Conservation (phyloP, 345 rosid genomes). For the Excoecaria agallocha region DNA sequence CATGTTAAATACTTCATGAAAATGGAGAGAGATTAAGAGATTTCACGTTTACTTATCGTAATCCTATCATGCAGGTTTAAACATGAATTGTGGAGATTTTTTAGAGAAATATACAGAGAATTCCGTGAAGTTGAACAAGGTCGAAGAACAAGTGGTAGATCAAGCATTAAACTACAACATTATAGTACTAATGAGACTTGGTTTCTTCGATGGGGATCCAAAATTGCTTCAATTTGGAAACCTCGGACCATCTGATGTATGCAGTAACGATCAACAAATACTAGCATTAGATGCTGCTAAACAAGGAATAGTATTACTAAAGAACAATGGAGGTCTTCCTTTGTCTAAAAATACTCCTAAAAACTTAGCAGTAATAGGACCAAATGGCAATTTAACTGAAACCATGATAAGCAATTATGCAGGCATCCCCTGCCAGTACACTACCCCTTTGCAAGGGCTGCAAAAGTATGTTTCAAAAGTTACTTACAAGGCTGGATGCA, state of each 20-base stretch:
- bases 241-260: slow-evolving; percentile 49
- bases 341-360: slow-evolving; percentile 25
- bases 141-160: slow-evolving; percentile 42
- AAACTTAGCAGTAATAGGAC: slow-evolving; percentile 42
- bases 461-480: slow-evolving; percentile 25
- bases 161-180: slow-evolving; percentile 41
- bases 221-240: slow-evolving; percentile 35
- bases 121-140: slow-evolving; percentile 30
- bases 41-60: no score
- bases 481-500: slow-evolving; percentile 34
- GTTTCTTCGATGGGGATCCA: slow-evolving; percentile 56
- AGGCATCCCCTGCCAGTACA: slow-evolving; percentile 44
- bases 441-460: slow-evolving; percentile 51
- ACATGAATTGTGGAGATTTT: slow-evolving; percentile 50
- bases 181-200: slow-evolving; percentile 48
- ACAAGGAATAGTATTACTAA: slow-evolving; percentile 48
- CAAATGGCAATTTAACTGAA: slow-evolving; percentile 44
- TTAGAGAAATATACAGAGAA: slow-evolving; percentile 39
- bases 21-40: not conserved
- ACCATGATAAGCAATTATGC: slow-evolving; percentile 50
- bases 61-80: slow-evolving; percentile 33
- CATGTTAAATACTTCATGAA: not conserved
- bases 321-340: slow-evolving; percentile 46
- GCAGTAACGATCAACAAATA: slow-evolving; percentile 35
- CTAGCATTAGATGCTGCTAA: slow-evolving; percentile 46